Evolutionary conservation across 768 basidiomycete species (phyloP).

Genomic region (Boletus rufocinnamomeus): DNA sequence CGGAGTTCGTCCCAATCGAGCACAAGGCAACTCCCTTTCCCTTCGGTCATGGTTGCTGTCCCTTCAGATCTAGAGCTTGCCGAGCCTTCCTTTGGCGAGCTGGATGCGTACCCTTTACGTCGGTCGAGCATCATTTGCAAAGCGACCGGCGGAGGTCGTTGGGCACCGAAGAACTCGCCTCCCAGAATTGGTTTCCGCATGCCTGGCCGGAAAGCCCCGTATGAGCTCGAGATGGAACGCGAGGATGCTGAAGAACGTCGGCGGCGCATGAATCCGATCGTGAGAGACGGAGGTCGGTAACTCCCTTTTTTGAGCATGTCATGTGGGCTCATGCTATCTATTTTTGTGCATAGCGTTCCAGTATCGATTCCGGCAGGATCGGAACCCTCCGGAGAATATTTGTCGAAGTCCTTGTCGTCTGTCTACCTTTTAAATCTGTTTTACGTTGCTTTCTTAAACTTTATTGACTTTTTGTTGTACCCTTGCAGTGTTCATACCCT

Average conservation of each 20-base stretch:
- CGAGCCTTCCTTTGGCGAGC: conserved; percentile 62
- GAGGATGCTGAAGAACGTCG: conserved; percentile 56
- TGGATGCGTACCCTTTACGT: conserved; percentile 72
- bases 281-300: conserved; percentile 54
- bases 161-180: conserved; percentile 65
- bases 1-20: conserved; percentile 35
- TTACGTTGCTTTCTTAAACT: conserved; percentile 10
- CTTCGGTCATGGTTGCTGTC: conserved; percentile 23
- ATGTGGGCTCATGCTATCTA: conserved; percentile 7
- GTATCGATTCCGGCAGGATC: conserved; percentile 57
- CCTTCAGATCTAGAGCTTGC: conserved; percentile 32
- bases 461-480: conserved; percentile 31
- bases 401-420: conserved; percentile 51
- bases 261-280: conserved; percentile 60
- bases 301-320: not conserved
- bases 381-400: conserved; percentile 43
- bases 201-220: conserved; percentile 67
- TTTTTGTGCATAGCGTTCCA: conserved; percentile 51
- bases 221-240: conserved; percentile 69
- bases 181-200: conserved; percentile 48
- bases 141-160: conserved; percentile 76
- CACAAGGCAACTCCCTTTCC: conserved; percentile 27
- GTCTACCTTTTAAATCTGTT: conserved; percentile 55
- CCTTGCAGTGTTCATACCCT: conserved; percentile 21
- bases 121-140: conserved; percentile 72